Conservation (phyloP, 2,329 filamentous ascomycete genomes). For the Rutstroemia sydowiana region DNA sequence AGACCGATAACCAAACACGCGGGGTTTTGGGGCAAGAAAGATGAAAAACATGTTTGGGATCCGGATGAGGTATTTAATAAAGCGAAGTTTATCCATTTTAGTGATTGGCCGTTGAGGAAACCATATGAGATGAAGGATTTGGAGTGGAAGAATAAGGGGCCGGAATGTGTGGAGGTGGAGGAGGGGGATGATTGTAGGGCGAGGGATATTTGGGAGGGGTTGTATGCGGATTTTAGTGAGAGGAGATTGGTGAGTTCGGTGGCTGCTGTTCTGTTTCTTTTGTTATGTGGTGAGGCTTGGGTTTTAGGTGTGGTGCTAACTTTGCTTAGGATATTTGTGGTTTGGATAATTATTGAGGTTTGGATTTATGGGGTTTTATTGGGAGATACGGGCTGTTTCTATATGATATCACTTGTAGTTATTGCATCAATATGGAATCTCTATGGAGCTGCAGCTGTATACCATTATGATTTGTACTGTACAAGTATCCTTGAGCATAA, state of each 20-base stretch:
- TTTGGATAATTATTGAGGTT: neutral
- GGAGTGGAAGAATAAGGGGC: slow-evolving; percentile 8
- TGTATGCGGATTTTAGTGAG: slow-evolving; percentile 24
- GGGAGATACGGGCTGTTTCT: neutral
- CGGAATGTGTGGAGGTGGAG: slow-evolving; percentile 15
- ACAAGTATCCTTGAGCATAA: too few relatives aligned
- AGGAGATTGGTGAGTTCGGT: slow-evolving; percentile 17
- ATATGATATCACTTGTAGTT: too few relatives aligned
- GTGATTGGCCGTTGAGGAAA: slow-evolving; percentile 52
- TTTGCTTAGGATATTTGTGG: neutral
- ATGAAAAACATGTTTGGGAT: slow-evolving; percentile 37
- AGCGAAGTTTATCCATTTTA: slow-evolving; percentile 53
- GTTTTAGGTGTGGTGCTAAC: neutral
- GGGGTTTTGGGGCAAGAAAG: slow-evolving; percentile 38
- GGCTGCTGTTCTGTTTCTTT: too few relatives aligned
- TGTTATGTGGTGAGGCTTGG: neutral
- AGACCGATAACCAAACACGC: slow-evolving; percentile 37
- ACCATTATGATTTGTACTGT: too few relatives aligned
- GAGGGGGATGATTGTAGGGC: slow-evolving; percentile 19
- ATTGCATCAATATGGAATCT: too few relatives aligned
- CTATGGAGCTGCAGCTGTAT: too few relatives aligned
- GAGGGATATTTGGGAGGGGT: slow-evolving; percentile 21
- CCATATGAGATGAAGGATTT: slow-evolving; percentile 41
- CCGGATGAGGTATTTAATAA: slow-evolving; percentile 41
- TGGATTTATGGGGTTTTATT: neutral